Conservation (phyloP, 2,329 filamentous ascomycete genomes). For the Colletotrichum spinosum region DNA sequence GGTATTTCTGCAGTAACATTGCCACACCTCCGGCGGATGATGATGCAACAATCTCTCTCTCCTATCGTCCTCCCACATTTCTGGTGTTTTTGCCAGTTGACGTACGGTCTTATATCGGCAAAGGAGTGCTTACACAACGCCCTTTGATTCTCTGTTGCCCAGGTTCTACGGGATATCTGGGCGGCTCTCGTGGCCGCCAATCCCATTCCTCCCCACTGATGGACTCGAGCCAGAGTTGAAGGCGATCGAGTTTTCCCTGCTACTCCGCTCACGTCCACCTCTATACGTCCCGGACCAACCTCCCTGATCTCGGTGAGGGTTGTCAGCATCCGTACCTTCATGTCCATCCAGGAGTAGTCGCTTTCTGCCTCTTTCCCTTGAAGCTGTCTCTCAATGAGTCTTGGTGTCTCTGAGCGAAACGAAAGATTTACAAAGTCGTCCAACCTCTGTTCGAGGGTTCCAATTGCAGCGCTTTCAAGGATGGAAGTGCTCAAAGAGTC, state of each 20-base stretch:
- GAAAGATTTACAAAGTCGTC: neutral
- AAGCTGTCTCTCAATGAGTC: neutral
- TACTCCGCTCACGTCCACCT: neutral
- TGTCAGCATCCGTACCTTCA: neutral
- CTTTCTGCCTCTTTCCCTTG: neutral
- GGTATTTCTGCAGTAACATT: neutral
- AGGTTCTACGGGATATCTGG: neutral
- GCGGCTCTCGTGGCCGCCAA: neutral
- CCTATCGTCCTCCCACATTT: neutral
- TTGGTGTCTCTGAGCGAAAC: neutral
- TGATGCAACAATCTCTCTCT: neutral
- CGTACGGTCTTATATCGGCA: too few species aligned
- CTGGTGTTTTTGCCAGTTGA: neutral
- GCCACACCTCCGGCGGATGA: neutral
- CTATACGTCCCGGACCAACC: neutral
- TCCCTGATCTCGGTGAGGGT: conserved; percentile 4
- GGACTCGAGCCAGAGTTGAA: neutral
- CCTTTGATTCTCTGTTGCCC: neutral
- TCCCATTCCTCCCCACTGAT: neutral
- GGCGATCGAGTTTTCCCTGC: neutral
- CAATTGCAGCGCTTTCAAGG: neutral
- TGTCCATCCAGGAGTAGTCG: neutral
- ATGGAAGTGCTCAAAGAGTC: neutral
- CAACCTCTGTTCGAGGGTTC: neutral
- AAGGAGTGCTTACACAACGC: neutral